Evolutionary conservation across 2,329 filamentous ascomycete species (phyloP).

Genomic region (Cadophora gregata): DNA sequence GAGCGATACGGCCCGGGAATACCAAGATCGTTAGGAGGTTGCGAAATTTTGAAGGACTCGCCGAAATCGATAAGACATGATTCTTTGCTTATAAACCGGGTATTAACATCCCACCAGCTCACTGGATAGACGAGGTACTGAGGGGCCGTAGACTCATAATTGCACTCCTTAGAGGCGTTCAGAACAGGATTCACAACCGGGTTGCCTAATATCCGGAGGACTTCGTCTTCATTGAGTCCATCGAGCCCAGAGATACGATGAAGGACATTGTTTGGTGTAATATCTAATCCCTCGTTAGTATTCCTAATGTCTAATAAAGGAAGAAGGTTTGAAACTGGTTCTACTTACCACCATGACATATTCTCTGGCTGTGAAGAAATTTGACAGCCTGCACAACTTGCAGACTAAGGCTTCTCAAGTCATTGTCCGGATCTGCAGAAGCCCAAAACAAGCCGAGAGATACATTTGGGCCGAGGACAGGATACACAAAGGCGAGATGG

Average conservation of each 20-base stretch:
- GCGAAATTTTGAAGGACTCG: conserved; percentile 28
- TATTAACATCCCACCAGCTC: conserved; percentile 15
- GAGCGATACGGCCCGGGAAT: conserved; percentile 22
- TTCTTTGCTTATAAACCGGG: conserved; percentile 18
- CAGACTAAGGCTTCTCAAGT: conserved; percentile 15
- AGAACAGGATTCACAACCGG: conserved; percentile 26
- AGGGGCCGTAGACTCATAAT: conserved; percentile 16
- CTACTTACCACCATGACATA: conserved; percentile 34
- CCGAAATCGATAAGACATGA: conserved; percentile 33
- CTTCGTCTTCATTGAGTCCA: conserved; percentile 31
- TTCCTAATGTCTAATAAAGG: background rate
- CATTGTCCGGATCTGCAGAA: conserved; percentile 10
- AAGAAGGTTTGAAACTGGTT: conserved; percentile 2
- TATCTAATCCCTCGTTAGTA: conserved; percentile 34
- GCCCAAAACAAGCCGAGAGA: conserved; percentile 10
- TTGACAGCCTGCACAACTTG: conserved; percentile 38
- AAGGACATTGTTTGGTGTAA: conserved; percentile 41
- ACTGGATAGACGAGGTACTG: conserved; percentile 26
- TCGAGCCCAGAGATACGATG: conserved; percentile 35
- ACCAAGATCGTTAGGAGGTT: conserved; percentile 24
- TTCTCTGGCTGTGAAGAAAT: conserved; percentile 38
- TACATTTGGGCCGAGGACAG: conserved; percentile 26
- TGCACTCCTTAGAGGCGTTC: background rate
- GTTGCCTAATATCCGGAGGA: conserved; percentile 37
- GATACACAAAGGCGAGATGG: conserved; percentile 21